Conservation (phyloP, 768 basidiomycete genomes). For the Leucosporidium creatinivorum region DNA sequence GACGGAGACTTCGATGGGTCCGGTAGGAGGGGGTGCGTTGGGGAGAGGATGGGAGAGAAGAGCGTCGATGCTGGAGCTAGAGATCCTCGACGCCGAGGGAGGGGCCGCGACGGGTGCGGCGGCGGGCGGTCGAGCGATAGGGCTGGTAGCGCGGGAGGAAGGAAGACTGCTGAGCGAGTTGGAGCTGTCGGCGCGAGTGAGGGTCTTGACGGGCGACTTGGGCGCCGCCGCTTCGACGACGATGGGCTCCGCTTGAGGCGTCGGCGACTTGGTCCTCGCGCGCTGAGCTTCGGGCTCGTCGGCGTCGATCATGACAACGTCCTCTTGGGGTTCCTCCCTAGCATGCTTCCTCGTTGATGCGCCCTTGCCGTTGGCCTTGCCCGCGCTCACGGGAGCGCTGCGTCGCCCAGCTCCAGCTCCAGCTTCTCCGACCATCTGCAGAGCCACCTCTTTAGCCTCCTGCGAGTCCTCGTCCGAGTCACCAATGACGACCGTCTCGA, state of each 20-base stretch:
- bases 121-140: background rate
- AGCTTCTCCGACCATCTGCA: background rate
- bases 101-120: background rate
- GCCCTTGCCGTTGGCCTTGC: constrained; percentile 6
- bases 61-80: background rate
- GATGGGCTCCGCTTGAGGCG: background rate
- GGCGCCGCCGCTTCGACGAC: background rate
- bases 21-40: background rate
- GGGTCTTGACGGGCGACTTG: constrained; percentile 10
- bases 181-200: background rate
- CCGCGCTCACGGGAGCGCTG: constrained; percentile 3
- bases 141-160: background rate
- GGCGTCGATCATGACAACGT: constrained; percentile 13
- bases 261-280: background rate
- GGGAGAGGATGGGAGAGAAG: background rate
- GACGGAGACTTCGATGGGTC: background rate
- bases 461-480: background rate
- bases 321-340: background rate
- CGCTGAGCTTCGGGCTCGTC: background rate
- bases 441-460: background rate
- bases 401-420: constrained; percentile 5
- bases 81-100: background rate
- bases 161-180: background rate
- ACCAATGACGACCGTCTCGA: background rate
- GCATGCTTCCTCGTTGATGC: too few relatives aligned